phyloP scores from a whole-genome alignment of 2,329 filamentous ascomycete genomes.

The Neonectria ditissima region DNA sequence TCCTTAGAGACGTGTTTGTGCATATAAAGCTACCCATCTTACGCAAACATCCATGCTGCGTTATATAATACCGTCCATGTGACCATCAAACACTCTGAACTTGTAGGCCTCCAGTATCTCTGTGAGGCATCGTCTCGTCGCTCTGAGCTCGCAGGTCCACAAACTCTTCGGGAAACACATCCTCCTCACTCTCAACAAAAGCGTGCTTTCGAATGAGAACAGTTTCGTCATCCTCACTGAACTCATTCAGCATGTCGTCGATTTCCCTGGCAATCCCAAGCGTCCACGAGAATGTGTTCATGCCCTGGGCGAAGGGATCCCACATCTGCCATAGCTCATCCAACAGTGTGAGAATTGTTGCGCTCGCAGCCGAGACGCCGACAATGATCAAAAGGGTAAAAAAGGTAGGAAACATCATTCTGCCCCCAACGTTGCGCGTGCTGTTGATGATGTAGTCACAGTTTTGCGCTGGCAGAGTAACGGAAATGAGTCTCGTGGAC shows the following conservation, averaged over 20 bases:
- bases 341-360: conserved; percentile 34
- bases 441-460: conserved; percentile 35
- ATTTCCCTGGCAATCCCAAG: conserved; percentile 46
- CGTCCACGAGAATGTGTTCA: conserved; percentile 43
- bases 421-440: neutral
- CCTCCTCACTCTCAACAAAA: neutral
- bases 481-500: conserved; percentile 21
- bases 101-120: neutral
- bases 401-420: conserved; percentile 8
- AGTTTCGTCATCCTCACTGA: conserved; percentile 36
- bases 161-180: neutral
- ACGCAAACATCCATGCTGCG: neutral
- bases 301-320: conserved; percentile 39
- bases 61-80: neutral
- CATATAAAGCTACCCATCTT: neutral
- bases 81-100: neutral
- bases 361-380: conserved; percentile 20
- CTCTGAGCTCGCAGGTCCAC: neutral
- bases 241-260: conserved; percentile 45
- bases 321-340: conserved; percentile 43
- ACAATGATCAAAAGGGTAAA: conserved; percentile 14
- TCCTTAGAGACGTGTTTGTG: neutral
- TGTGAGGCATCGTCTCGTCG: neutral
- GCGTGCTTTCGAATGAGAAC: conserved; percentile 13
- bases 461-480: conserved; percentile 31